Percentiles rank a stretch among this genome's conserved stretches.
Evolutionary conservation across 179 eudicot species (phyloP).

Genomic region (Silene noctiflora): DNA sequence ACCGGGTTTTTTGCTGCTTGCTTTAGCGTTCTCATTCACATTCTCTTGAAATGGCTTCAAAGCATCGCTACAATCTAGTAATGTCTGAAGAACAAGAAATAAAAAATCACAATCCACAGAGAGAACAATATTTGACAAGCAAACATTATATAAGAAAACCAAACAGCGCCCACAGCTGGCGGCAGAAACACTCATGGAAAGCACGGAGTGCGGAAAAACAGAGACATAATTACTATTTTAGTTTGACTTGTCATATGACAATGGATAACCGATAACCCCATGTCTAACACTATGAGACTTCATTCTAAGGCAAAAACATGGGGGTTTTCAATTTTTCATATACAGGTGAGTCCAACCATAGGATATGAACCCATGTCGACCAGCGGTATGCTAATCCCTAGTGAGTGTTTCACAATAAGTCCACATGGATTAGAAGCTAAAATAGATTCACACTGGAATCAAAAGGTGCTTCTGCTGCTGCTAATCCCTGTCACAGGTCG

Average conservation of each 20-base stretch:
- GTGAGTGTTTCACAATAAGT: too few relatives aligned
- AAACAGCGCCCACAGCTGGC: neutral
- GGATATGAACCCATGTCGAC: neutral
- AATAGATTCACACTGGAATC: too few relatives aligned
- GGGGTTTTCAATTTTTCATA: neutral
- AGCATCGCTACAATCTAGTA: slow-evolving; percentile 67
- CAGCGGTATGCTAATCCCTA: too few relatives aligned
- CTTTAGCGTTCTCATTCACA: slow-evolving; percentile 30
- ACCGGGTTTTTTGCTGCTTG: slow-evolving; percentile 32
- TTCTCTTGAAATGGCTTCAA: slow-evolving; percentile 36
- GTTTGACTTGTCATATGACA: neutral
- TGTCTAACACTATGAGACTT: neutral
- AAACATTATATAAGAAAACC: neutral
- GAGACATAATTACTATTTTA: neutral
- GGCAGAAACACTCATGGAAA: neutral
- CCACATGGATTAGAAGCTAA: too few relatives aligned
- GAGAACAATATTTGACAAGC: neutral
- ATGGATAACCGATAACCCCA: neutral
- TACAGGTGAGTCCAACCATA: neutral
- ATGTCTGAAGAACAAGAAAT: slow-evolving; percentile 46
- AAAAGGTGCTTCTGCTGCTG: too few relatives aligned
- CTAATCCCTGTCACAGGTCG: too few relatives aligned
- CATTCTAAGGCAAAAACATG: neutral
- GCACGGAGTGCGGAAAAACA: neutral
- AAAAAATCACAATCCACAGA: neutral